Base-by-base conservation (phyloP, 495 filamentous ascomycete genomes). In the Xylaria longipes region DNA sequence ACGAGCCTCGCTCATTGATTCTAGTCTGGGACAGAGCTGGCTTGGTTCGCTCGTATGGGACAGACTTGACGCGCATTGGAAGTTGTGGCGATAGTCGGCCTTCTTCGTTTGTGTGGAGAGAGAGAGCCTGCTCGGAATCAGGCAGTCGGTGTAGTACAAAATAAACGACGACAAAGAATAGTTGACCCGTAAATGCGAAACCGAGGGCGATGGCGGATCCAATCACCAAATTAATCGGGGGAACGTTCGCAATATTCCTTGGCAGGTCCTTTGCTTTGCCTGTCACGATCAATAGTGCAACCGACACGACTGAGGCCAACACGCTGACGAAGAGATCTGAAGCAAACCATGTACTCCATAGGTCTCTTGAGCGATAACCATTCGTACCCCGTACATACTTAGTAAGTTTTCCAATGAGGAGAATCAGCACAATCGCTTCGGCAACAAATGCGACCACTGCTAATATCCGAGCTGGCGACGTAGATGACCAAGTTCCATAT, bases 21-120 rank as follows among this genome's bases (percentile, higher is more conserved):
- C 64, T 74, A 1, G 60, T 63, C 48, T 71, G 58, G 8, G 68
- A 68, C 25, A 76, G 69, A 17, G 74, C 69, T 3, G 80, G 75
- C 45, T 70, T 77, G 12, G 84, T 86, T 57, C 82, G 79, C 43
- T 77, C 79, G 69, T 86, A 86, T n/a, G 81, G 79, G 27, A 85
- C 80, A 31, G 84, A 78, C 71, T 86, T 86, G 58, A 86, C 74
- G 22, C 73, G 73, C 39, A 76, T 78, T n/a, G 74, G 71, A 35
- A 68, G 37, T 14, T 41, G 63, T 27, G 71, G 57, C 15, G 73
- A 71, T 50, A 73, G 67, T 39, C 73, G 74, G 60, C 68, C 72
- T 35, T 79, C 80, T 20, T 80, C 78, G 7, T 80, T 80, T 1
- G 76, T 76, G 43, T 80, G 73, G 46, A 74, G 68, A 20, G 76